A percentile compares a stretch with the other conserved stretches of the same genome.
Evolutionary conservation across 1,284 basidiomycete genomes (phyloP).

Genomic region (Cryptococcus jaspeensis): DNA sequence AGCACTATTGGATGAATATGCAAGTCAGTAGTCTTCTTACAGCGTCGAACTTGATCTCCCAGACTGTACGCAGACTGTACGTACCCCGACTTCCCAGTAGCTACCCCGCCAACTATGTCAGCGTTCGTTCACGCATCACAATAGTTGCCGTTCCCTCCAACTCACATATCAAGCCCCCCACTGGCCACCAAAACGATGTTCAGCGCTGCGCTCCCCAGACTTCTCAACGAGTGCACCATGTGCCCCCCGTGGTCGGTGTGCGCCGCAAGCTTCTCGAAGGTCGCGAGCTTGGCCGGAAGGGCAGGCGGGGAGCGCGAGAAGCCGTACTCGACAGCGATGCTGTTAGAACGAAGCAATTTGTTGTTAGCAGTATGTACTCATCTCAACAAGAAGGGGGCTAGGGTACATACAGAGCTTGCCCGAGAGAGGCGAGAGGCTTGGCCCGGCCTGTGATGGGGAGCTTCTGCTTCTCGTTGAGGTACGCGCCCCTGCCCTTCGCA

Average conservation of each 20-base stretch:
- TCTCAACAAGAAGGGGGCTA: background rate
- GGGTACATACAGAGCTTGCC: slow-evolving; percentile 63
- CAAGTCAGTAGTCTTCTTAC: too few species aligned
- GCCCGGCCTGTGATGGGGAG: slow-evolving; percentile 71
- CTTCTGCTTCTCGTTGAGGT: slow-evolving; percentile 61
- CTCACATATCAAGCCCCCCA: slow-evolving; percentile 75
- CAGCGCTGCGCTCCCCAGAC: slow-evolving; percentile 79
- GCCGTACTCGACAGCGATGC: slow-evolving; percentile 87
- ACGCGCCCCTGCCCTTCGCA: slow-evolving; percentile 74
- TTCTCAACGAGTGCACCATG: slow-evolving; percentile 85
- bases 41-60: too few species aligned
- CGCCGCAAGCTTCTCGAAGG: slow-evolving; percentile 74
- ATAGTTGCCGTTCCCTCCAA: background rate
- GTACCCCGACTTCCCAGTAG: slow-evolving; percentile 77
- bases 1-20: slow-evolving; percentile 36
- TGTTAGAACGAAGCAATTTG: slow-evolving; percentile 7
- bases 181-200: slow-evolving; percentile 81
- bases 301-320: slow-evolving; percentile 66
- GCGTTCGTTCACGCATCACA: background rate
- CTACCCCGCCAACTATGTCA: slow-evolving; percentile 10
- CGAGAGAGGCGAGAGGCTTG: slow-evolving; percentile 69
- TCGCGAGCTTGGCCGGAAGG: slow-evolving; percentile 67
- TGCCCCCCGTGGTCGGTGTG: slow-evolving; percentile 68
- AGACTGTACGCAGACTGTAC: too few species aligned
- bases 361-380: too few species aligned